A percentile compares a stretch with the other conserved stretches of the same genome.
These are phyloP conservation scores for Zoysia japonica DNA, from an alignment of 176 grass and related monocot genomes.

Conservation along the genomic window DNA sequence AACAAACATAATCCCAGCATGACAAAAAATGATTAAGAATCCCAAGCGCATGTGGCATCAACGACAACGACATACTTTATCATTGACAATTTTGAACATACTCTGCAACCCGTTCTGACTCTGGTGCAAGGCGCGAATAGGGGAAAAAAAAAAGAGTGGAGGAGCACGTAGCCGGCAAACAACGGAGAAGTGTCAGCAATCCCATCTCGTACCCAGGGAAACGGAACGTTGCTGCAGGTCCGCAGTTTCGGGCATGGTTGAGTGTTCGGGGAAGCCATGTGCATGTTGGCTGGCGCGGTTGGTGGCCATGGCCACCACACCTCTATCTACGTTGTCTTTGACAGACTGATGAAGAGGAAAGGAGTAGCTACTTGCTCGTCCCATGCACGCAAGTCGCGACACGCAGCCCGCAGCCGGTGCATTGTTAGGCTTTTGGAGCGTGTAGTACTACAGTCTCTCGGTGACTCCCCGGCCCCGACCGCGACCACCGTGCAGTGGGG, in stretches of 20 bases:
- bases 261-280: conserved; percentile 43
- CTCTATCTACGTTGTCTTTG: neutral
- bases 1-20: neutral
- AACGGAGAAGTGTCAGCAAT: neutral
- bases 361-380: neutral
- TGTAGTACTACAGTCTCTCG: neutral
- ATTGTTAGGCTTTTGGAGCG: neutral
- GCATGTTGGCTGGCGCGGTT: conserved; percentile 44
- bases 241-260: neutral
- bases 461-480: conserved; percentile 8
- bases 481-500: too few relatives aligned
- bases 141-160: too few relatives aligned
- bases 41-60: conserved; percentile 14
- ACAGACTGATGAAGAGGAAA: neutral
- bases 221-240: neutral
- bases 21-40: neutral
- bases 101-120: conserved; percentile 8
- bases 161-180: too few relatives aligned
- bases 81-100: conserved; percentile 15
- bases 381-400: neutral
- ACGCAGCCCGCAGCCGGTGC: too few relatives aligned
- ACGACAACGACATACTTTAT: neutral
- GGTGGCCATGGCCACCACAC: neutral
- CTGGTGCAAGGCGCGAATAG: neutral
- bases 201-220: neutral